These are phyloP conservation scores for Tuber calosporum DNA, from an alignment of 495 filamentous ascomycete genomes.

Conservation along the genomic window DNA sequence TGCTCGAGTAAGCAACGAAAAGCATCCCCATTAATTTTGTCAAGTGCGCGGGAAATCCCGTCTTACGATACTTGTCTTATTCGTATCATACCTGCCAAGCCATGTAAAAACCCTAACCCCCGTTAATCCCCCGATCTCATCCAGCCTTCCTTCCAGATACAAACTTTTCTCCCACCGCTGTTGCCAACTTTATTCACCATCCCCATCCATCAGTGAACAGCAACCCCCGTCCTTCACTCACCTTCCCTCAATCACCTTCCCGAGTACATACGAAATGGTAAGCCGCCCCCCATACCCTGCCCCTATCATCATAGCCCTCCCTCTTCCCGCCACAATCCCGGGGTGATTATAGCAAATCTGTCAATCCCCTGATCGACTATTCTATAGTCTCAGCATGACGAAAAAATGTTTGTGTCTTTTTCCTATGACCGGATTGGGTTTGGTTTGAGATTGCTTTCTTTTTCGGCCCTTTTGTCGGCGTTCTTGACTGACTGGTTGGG, in stretches of 20 bases:
- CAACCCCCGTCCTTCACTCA: not conserved
- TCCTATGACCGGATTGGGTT: not conserved
- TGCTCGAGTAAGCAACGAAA: too few species aligned
- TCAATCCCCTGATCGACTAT: conserved; percentile 5
- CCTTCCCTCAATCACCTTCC: not conserved
- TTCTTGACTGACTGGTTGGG: not conserved
- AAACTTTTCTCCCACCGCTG: not conserved
- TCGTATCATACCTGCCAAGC: not conserved
- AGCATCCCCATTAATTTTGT: too few species aligned
- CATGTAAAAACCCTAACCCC: not conserved
- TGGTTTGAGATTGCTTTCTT: not conserved
- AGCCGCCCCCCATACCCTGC: not conserved
- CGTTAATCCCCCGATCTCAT: not conserved
- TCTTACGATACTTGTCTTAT: too few species aligned
- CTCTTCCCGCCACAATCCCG: not conserved
- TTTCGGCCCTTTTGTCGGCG: not conserved
- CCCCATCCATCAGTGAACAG: not conserved
- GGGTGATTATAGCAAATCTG: conserved; percentile 1
- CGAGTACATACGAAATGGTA: not conserved
- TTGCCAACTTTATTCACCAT: not conserved
- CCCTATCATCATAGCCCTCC: not conserved
- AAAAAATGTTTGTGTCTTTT: conserved; percentile 2
- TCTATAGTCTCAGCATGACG: not conserved
- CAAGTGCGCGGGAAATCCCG: too few species aligned
- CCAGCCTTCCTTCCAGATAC: not conserved